Base-by-base conservation (phyloP, 257 asterid genomes). In the Fraxinus anomala region DNA sequence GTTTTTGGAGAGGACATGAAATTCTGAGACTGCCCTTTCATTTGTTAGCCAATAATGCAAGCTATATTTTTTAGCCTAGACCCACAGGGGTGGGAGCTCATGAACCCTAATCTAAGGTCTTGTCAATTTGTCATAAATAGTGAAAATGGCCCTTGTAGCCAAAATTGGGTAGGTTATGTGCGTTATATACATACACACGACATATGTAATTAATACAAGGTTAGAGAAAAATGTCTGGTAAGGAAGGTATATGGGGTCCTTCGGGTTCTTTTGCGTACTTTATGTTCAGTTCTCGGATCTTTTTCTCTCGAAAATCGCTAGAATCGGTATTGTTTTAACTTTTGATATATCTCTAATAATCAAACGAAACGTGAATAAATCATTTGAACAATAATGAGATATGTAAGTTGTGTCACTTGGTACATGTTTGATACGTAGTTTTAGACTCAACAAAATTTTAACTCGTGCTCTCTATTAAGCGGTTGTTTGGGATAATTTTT, bases 21-120 rank as follows among this genome's bases (percentile, higher is more conserved):
- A 11, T 81, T 51, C 12, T 68, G 72, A 39, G 59, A 63, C 34
- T 11, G 19, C 36, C 36, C 79, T 76, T 76, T 26, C 70, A 76
- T 73, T 12, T 16, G 49, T 61, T 68, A 16, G 70, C 67, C 77
- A 81, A 81, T 81, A 81, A 81, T 81, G 73, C 21, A 76, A 80
- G 83, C 63, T 16, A 34, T 11, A 42, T 11, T 11, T 11, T 77
- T 51, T 66, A 68, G 31, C 33, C 21, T 17, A 49, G 44, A 73
- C 69, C 74, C 67, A 74, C 75, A 75, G 34, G 21, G 67, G 30
- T 21, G 49, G n/a, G 30, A 42, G 84, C 82, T 76, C 73, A 71
- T 73, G 77, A 80, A 70, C 74, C 65, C 14, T 75, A 54, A 21
- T 56, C 33, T 54, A 31, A 54, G 51, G 39, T 72, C 31, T 76